Conservation (phyloP, 2,329 filamentous ascomycete species). For the Exophiala spinifera region DNA sequence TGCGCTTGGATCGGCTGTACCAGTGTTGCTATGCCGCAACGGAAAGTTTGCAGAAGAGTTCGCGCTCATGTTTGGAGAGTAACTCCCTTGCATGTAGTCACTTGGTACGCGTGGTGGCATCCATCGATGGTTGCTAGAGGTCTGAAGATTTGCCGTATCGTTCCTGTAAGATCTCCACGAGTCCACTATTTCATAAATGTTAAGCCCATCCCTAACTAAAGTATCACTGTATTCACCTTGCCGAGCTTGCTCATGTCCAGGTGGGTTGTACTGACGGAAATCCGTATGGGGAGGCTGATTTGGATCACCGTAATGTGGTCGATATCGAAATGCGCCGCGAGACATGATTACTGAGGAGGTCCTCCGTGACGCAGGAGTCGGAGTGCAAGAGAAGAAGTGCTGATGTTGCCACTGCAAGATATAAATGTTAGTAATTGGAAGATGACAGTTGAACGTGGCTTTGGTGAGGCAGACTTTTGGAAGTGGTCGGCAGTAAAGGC, state of each 20-base stretch:
- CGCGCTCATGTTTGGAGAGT: too few species aligned
- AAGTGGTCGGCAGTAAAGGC: slow-evolving; percentile 7
- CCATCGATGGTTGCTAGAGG: neutral
- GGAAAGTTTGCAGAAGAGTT: too few species aligned
- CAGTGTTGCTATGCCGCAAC: too few species aligned
- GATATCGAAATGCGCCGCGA: slow-evolving; percentile 1
- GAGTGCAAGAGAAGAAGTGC: neutral
- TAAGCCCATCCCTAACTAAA: slow-evolving; percentile 17
- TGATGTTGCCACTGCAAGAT: slow-evolving; percentile 20
- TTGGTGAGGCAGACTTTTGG: slow-evolving; percentile 24
- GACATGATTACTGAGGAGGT: slow-evolving; percentile 8
- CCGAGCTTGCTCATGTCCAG: slow-evolving; percentile 4
- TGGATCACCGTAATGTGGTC: neutral
- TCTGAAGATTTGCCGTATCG: slow-evolving; percentile 21
- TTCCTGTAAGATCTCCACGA: slow-evolving; percentile 27
- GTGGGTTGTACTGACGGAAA: neutral
- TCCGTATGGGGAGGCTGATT: neutral
- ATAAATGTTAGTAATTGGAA: slow-evolving; percentile 20
- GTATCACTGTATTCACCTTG: slow-evolving; percentile 27
- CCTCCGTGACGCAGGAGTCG: neutral
- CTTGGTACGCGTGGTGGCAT: too few species aligned
- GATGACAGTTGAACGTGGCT: slow-evolving; percentile 2
- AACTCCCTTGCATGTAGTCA: too few species aligned
- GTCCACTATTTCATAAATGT: slow-evolving; percentile 28
- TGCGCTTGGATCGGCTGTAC: slow-evolving; percentile 1